Conservation (phyloP, 2,329 filamentous ascomycete genomes). For the Colletotrichum siamense region DNA sequence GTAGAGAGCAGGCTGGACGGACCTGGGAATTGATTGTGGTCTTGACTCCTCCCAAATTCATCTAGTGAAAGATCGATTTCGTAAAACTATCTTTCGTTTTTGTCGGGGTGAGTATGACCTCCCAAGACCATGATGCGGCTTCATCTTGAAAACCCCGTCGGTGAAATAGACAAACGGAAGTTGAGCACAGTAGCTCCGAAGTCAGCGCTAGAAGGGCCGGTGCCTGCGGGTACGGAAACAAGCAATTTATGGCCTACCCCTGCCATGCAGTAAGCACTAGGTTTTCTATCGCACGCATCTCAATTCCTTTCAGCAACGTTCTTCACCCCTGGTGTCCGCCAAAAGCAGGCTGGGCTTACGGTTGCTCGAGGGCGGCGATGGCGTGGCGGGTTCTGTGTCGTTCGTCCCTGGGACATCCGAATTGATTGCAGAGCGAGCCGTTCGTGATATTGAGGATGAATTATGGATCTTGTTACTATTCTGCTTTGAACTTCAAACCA, state of each 20-base stretch:
- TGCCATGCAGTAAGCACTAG: neutral
- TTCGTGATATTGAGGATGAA: neutral
- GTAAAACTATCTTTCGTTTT: neutral
- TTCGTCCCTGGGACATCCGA: neutral
- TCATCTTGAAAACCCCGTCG: neutral
- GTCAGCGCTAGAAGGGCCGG: neutral
- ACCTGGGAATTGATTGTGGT: neutral
- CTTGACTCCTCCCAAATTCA: neutral
- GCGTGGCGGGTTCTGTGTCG: neutral
- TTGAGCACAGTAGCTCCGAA: neutral
- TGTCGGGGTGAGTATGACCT: neutral
- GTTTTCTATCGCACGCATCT: neutral
- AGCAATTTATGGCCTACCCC: neutral
- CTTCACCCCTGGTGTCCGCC: neutral
- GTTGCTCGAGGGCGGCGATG: neutral
- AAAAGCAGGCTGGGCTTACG: neutral
- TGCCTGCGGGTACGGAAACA: neutral
- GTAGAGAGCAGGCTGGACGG: neutral
- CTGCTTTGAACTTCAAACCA: neutral
- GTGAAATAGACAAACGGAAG: neutral
- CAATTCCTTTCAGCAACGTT: neutral
- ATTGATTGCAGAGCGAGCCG: neutral
- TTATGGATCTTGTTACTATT: neutral
- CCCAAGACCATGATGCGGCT: neutral
- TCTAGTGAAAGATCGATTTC: neutral